Evolutionary conservation across 805 yeast species (phyloP).

Genomic region (Hemisphaericaspora nanyangensis): DNA sequence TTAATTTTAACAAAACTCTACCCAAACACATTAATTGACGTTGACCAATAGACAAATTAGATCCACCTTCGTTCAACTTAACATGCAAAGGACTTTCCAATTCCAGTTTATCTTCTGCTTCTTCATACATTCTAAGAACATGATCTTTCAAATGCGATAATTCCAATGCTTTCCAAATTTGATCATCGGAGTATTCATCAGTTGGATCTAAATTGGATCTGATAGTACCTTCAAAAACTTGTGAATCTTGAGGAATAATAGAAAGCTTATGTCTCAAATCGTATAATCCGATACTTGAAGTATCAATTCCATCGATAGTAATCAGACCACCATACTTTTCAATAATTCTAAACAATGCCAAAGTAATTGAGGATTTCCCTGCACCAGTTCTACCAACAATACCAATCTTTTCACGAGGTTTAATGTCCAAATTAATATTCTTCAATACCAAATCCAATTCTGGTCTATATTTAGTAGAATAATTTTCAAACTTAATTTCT

Average conservation of each 20-base stretch:
- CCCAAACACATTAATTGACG: constrained; percentile 69
- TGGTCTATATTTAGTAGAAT: constrained; percentile 42
- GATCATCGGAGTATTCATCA: constrained; percentile 29
- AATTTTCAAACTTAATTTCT: constrained; percentile 31
- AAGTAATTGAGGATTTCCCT: constrained; percentile 42
- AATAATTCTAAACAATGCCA: constrained; percentile 42
- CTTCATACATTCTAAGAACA: constrained; percentile 33
- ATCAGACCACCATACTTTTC: constrained; percentile 37
- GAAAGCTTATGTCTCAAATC: constrained; percentile 41
- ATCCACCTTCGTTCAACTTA: constrained; percentile 41
- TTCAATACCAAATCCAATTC: constrained; percentile 42
- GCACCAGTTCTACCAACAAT: constrained; percentile 47
- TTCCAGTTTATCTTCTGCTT: constrained; percentile 18
- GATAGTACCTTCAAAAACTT: constrained; percentile 42
- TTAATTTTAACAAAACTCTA: constrained; percentile 65
- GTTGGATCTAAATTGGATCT: constrained; percentile 42
- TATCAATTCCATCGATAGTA: constrained; percentile 31
- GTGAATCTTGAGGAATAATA: constrained; percentile 45
- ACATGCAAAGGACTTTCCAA: constrained; percentile 29
- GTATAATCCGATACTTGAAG: constrained; percentile 35
- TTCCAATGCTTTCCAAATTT: constrained; percentile 40
- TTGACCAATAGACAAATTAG: constrained; percentile 51
- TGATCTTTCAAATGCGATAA: constrained; percentile 41
- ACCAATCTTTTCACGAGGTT: constrained; percentile 39
- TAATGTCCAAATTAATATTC: constrained; percentile 32